Conservation (phyloP, 2,329 filamentous ascomycete genomes). For the Aspergillus puulaauensis region DNA sequence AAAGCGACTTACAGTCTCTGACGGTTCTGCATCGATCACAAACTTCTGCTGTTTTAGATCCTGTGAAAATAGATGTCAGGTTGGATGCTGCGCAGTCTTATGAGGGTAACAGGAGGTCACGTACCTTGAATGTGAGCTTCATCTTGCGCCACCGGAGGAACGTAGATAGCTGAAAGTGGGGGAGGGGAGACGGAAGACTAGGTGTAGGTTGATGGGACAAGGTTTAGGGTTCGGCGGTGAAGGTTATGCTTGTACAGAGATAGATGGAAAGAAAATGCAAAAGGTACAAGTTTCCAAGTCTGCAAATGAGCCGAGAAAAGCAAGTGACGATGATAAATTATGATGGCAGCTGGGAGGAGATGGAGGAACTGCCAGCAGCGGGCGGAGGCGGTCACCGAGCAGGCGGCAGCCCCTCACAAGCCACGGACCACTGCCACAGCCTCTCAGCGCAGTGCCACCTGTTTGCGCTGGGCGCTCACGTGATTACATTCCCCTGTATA, state of each 20-base stretch:
- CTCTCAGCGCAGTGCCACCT: neutral
- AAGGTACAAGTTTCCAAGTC: neutral
- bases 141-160: conserved; percentile 50
- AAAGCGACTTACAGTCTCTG: conserved; percentile 71
- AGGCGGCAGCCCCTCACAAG: neutral
- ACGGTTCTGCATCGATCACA: conserved; percentile 88
- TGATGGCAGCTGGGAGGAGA: conserved; percentile 17
- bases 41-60: conserved; percentile 99
- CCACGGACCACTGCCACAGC: conserved; percentile 7
- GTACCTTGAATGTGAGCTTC: conserved; percentile 72
- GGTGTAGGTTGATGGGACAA: neutral
- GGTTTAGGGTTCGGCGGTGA: neutral
- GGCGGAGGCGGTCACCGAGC: conserved; percentile 16
- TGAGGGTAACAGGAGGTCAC: conserved; percentile 13
- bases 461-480: neutral
- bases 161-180: conserved; percentile 18
- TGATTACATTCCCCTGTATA: neutral
- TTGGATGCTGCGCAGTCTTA: conserved; percentile 17
- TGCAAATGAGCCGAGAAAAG: conserved; percentile 7
- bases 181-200: conserved; percentile 13
- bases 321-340: conserved; percentile 14
- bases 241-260: neutral
- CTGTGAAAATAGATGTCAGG: conserved; percentile 47
- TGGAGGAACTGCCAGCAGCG: neutral
- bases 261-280: neutral